Evolutionary conservation across 1,284 basidiomycete species (phyloP), one percentile per base, ranked within the genome.

Genomic region (Coniferiporia weirii): DNA sequence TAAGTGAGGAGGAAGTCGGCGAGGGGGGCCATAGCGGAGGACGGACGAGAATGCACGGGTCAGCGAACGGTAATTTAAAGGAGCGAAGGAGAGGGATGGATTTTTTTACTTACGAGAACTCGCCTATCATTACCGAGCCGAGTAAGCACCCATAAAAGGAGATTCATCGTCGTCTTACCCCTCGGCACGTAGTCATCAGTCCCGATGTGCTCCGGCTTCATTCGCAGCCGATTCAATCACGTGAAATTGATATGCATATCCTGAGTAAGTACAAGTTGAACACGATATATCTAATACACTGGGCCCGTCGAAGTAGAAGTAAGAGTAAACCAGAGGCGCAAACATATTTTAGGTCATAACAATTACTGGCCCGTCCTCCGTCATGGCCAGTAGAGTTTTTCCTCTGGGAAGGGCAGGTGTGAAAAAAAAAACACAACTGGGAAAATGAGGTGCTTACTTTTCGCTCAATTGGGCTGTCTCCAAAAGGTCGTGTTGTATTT

Each of bases 1-100:
- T 79, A 64, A 46, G 77, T 70, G 67, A 86, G 76, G 65, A 91
- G 75, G 68, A 87, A 75, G 73, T 89, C 85, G 68, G 91, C 87
- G 74, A 92, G 79, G 63, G 79, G 77, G 68, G 81, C 77, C 88
- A 90, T 90, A 75, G 71, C 69, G 63, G 66, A 65, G 50, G 65
- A 40, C 15, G 65, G 52, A 63, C 45, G 57, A 45, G 61, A 64
- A 48, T 59, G 46, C 57, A 38, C 55, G 54, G 35, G 55, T 20
- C 20, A 19, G 38, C 38, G 38, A 40, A 9, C 8, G 38, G 38
- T 40, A 40, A 15, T 40, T 40, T 40, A 40, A 40, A 12, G 38
- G 38, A 40, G 38, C 9, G 38, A 7, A 40, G 8, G 27, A 40
- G 38, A 9, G 3, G 3, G 38, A 15, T 10, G 38, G 38, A 15